Conservation (phyloP, 495 filamentous ascomycete species). For the Xylaria palmicola region DNA sequence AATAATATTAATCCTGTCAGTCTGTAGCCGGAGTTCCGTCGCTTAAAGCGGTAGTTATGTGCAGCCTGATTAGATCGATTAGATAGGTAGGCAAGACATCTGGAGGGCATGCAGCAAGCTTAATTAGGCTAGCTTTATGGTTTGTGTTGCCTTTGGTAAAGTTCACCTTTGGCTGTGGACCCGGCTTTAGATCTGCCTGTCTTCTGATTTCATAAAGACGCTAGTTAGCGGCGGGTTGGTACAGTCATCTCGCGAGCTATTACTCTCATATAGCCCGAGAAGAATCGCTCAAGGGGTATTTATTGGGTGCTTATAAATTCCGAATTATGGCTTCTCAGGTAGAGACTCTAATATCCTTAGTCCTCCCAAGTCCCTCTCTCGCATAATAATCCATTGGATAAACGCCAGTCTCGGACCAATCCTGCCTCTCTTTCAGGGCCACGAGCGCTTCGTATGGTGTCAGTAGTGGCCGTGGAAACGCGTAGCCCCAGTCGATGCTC, state of each 20-base stretch:
- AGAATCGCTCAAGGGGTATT: neutral
- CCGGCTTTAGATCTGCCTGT: too few relatives aligned
- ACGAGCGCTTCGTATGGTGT: conserved; percentile 95
- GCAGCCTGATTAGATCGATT: neutral
- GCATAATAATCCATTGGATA: conserved; percentile 99
- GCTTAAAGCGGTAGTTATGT: too few relatives aligned
- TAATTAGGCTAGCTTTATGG: too few relatives aligned
- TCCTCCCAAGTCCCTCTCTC: conserved; percentile 85
- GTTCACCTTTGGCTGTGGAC: too few relatives aligned
- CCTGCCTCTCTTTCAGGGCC: conserved; percentile 71
- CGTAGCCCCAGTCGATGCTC: conserved; percentile 99
- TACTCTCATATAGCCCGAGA: neutral
- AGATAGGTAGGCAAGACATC: too few relatives aligned
- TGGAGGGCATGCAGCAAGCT: too few relatives aligned
- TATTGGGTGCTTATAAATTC: neutral
- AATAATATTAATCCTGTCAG: too few relatives aligned
- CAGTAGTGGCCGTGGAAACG: conserved; percentile 81
- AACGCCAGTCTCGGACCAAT: conserved; percentile 69
- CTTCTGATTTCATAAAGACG: too few relatives aligned
- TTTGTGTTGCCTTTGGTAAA: too few relatives aligned
- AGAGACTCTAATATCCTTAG: conserved; percentile 41
- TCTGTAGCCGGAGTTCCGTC: too few relatives aligned
- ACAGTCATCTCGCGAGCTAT: too few relatives aligned
- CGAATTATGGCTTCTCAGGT: conserved; percentile 12
- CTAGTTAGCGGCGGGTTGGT: too few relatives aligned